phyloP scores from a whole-genome alignment of 768 basidiomycete species.

The Auricularia sp. region DNA sequence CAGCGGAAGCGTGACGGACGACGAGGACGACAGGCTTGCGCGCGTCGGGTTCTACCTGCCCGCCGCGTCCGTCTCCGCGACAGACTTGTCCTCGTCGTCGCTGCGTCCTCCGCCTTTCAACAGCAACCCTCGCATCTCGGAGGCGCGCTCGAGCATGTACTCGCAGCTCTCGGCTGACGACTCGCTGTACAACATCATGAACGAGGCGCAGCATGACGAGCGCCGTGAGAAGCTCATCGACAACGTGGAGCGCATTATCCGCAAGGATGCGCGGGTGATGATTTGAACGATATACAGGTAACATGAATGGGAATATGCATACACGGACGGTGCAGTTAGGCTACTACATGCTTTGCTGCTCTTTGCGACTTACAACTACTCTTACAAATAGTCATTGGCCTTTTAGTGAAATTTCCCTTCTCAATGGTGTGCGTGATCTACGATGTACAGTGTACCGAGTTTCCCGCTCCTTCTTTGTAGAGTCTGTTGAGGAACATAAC shows the following conservation, averaged over 20 bases:
- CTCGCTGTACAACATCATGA: not conserved
- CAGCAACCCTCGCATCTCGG: not conserved
- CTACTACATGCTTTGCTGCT: not conserved
- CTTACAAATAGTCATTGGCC: not conserved
- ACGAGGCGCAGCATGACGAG: not conserved
- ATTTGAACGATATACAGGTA: not conserved
- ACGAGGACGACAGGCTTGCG: not conserved
- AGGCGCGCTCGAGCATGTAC: not conserved
- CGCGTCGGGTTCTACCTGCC: not conserved
- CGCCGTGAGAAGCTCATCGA: not conserved
- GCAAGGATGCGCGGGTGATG: not conserved
- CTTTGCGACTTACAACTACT: not conserved
- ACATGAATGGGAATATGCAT: not conserved
- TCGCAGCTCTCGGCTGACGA: not conserved
- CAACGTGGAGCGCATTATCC: not conserved
- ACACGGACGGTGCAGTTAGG: not conserved
- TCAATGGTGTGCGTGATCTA: not conserved
- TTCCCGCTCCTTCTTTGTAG: not conserved
- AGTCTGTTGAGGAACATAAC: not conserved
- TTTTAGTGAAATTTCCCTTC: not conserved
- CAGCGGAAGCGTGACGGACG: not conserved
- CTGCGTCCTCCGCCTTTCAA: not conserved
- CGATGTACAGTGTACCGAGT: not conserved
- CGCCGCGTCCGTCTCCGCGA: not conserved
- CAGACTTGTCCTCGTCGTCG: not conserved